phyloP scores from a whole-genome alignment of 176 grass and related monocot species.

The Neostapfia colusana region DNA sequence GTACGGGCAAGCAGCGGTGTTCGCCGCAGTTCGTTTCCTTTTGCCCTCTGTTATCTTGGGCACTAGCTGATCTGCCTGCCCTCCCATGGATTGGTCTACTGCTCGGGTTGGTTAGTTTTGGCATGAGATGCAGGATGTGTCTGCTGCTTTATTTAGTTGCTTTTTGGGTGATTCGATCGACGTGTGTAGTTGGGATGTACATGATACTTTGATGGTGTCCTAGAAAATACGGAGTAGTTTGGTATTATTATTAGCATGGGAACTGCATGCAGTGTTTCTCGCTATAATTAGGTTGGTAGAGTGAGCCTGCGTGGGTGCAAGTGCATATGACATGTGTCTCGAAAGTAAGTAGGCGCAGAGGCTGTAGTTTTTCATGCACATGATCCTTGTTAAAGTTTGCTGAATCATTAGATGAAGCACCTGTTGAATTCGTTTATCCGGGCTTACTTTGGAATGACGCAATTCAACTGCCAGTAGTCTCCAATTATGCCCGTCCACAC shows the following conservation, averaged over 20 bases:
- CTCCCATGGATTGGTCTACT: slow-evolving; percentile 1
- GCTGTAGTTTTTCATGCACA: not conserved
- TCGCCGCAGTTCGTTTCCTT: slow-evolving; percentile 5
- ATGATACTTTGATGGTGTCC: not conserved
- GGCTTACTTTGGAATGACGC: not conserved
- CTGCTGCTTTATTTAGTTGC: not conserved
- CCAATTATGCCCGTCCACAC: not conserved
- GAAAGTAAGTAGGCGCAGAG: too few relatives aligned
- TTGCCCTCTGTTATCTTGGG: slow-evolving; percentile 4
- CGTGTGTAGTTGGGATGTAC: not conserved
- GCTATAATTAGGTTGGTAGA: too few relatives aligned
- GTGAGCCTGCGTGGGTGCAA: too few relatives aligned
- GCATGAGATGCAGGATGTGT: not conserved
- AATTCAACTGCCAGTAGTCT: not conserved
- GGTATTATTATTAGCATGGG: not conserved
- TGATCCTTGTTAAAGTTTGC: not conserved
- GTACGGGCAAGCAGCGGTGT: too few relatives aligned
- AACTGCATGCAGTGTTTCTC: too few relatives aligned
- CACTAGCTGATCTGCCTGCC: not conserved
- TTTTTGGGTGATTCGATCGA: not conserved
- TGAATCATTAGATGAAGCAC: not conserved
- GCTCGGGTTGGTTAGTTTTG: not conserved
- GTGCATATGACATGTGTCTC: too few relatives aligned
- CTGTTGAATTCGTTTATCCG: not conserved
- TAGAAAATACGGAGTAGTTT: not conserved